phyloP scores from a whole-genome alignment of 208 protist species.

The Acanthamoeba healyi region DNA sequence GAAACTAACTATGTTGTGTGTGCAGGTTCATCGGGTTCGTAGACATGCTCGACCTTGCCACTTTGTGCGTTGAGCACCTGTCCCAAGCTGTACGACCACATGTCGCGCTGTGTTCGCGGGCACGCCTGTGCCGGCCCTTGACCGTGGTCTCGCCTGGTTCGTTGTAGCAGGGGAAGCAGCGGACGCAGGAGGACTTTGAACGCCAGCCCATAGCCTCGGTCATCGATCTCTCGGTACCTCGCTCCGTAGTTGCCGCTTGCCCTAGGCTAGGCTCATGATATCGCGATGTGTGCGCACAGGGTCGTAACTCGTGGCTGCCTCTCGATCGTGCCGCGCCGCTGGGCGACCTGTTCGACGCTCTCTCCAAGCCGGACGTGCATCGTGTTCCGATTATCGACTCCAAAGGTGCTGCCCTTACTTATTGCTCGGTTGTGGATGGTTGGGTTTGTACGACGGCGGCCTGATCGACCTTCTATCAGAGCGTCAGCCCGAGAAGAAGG shows the following conservation, averaged over 20 bases:
- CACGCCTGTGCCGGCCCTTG: too few species aligned
- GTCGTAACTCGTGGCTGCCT: slow-evolving; percentile 26
- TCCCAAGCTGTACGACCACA: background rate
- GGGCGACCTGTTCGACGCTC: slow-evolving; percentile 13
- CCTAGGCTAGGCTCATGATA: too few species aligned
- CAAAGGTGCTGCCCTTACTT: slow-evolving; percentile 2
- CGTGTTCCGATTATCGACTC: slow-evolving; percentile 43
- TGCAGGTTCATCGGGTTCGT: slow-evolving; percentile 61
- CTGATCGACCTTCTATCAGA: too few species aligned
- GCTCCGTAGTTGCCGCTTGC: too few species aligned
- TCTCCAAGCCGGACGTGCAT: slow-evolving; percentile 61
- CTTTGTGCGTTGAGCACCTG: background rate
- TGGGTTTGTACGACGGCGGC: too few species aligned
- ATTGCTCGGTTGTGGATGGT: background rate
- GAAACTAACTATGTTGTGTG: too few species aligned
- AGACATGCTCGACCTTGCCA: slow-evolving; percentile 54
- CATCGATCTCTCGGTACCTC: slow-evolving; percentile 6
- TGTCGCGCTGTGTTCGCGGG: background rate
- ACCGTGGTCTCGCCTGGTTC: background rate
- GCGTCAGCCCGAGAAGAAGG: slow-evolving; percentile 4
- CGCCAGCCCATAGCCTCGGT: background rate
- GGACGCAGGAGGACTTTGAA: background rate
- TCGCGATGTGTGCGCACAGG: too few species aligned
- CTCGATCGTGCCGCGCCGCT: slow-evolving; percentile 10
- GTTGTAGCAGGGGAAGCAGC: background rate